A percentile compares a stretch with the other conserved stretches of the same genome.
Conservation (phyloP, 257 asterid species). For the Solanum corneliomulleri region DNA sequence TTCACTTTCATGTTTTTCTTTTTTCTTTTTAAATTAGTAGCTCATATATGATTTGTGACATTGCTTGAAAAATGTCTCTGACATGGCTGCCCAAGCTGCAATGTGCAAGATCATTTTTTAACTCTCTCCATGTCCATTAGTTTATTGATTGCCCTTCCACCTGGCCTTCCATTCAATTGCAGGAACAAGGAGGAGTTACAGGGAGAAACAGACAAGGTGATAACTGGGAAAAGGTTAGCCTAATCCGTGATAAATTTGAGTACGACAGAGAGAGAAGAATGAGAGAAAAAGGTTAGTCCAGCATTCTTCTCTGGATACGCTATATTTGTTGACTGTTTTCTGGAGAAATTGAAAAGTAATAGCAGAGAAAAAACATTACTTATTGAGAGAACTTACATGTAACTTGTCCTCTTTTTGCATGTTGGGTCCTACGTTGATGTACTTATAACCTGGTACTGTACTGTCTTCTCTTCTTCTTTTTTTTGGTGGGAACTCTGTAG, state of each 20-base stretch:
- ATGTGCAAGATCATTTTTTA: not conserved
- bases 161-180: constrained; percentile 10
- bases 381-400: not conserved
- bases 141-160: not conserved
- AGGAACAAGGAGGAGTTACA: constrained; percentile 34
- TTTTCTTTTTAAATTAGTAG: not conserved
- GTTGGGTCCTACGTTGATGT: not conserved
- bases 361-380: not conserved
- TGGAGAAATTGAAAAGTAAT: not conserved
- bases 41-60: not conserved
- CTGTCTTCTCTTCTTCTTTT: not conserved
- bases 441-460: not conserved
- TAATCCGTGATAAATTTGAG: constrained; percentile 87
- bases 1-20: not conserved
- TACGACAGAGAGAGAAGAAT: constrained; percentile 84
- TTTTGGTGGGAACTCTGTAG: not conserved
- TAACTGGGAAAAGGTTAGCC: constrained; percentile 57
- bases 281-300: constrained; percentile 66
- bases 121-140: not conserved
- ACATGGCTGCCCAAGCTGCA: not conserved
- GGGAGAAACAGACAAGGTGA: constrained; percentile 34
- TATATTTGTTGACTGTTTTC: not conserved
- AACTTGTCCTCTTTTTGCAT: not conserved
- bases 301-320: not conserved
- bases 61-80: not conserved